phyloP scores from a whole-genome alignment of 1,139 yeast genomes.

The Suhomyces kunorum region DNA sequence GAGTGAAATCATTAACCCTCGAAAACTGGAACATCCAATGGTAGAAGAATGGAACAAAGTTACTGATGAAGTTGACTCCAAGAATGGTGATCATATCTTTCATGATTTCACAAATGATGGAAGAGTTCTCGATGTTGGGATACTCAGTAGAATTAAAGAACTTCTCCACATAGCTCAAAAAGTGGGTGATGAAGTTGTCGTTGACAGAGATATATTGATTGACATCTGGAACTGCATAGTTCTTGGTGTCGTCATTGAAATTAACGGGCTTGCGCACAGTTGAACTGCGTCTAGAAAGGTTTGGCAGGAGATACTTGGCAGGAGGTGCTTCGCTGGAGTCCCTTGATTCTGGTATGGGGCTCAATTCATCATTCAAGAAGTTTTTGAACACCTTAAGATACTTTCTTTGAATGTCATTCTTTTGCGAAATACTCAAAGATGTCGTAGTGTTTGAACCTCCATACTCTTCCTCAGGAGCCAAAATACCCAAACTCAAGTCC shows the following conservation, averaged over 20 bases:
- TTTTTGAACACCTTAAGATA: constrained; percentile 37
- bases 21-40: constrained; percentile 42
- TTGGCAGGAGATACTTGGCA: background rate
- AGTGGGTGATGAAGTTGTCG: constrained; percentile 39
- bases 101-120: constrained; percentile 28
- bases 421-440: constrained; percentile 26
- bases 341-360: constrained; percentile 5
- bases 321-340: constrained; percentile 5
- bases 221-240: constrained; percentile 37
- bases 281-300: constrained; percentile 2
- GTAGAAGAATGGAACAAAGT: constrained; percentile 49
- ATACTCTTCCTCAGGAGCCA: constrained; percentile 31
- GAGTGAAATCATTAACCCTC: constrained; percentile 16
- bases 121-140: constrained; percentile 25
- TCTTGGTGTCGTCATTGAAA: constrained; percentile 22
- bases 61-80: constrained; percentile 50
- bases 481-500: constrained; percentile 41
- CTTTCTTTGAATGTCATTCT: constrained; percentile 33
- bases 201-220: constrained; percentile 39
- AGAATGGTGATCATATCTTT: constrained; percentile 33
- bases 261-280: constrained; percentile 6
- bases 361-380: constrained; percentile 38
- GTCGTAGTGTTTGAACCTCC: constrained; percentile 7
- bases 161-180: constrained; percentile 37
- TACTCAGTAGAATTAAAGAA: constrained; percentile 28